A percentile compares a stretch with the other conserved stretches of the same genome.
Conservation (phyloP, 2,329 filamentous ascomycete species). For the Monosporascus cannonballus region DNA sequence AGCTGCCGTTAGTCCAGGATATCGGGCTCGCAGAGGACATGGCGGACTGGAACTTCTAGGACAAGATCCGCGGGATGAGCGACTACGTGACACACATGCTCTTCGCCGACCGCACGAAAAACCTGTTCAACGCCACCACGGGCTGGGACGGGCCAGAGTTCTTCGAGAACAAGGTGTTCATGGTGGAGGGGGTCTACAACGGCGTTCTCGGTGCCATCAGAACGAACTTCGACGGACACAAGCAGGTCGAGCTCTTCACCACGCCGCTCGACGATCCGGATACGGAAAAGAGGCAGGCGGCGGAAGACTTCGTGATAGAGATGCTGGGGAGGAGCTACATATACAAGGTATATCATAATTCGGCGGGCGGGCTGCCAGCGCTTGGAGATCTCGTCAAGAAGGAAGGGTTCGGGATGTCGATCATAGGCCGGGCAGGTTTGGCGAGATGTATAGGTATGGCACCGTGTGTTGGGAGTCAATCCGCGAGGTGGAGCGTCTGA, state of each 20-base stretch:
- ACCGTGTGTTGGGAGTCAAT: conserved; percentile 28
- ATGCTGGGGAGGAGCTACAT: conserved; percentile 29
- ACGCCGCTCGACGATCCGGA: conserved; percentile 27
- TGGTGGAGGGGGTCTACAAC: conserved; percentile 25
- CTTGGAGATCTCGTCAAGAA: conserved; percentile 24
- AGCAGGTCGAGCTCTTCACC: conserved; percentile 26
- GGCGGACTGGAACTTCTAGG: conserved; percentile 14
- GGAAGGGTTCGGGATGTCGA: conserved; percentile 20
- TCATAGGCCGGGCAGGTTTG: conserved; percentile 27
- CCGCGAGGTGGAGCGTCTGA: conserved; percentile 18
- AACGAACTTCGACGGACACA: conserved; percentile 21
- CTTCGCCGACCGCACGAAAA: conserved; percentile 26
- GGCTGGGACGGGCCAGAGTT: conserved; percentile 28
- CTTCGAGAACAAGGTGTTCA: conserved; percentile 26
- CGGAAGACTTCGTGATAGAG: conserved; percentile 27
- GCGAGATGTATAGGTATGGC: conserved; percentile 28
- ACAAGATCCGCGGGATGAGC: conserved; percentile 23
- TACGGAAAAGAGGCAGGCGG: conserved; percentile 15
- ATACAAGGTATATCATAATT: conserved; percentile 33
- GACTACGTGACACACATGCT: conserved; percentile 33
- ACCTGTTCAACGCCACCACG: conserved; percentile 23
- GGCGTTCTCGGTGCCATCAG: conserved; percentile 26
- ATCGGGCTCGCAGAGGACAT: conserved; percentile 26
- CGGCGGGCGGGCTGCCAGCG: conserved; percentile 22
- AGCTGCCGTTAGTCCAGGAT: conserved; percentile 21